Conservation (phyloP, 345 rosid genomes). For the Populus nigra region DNA sequence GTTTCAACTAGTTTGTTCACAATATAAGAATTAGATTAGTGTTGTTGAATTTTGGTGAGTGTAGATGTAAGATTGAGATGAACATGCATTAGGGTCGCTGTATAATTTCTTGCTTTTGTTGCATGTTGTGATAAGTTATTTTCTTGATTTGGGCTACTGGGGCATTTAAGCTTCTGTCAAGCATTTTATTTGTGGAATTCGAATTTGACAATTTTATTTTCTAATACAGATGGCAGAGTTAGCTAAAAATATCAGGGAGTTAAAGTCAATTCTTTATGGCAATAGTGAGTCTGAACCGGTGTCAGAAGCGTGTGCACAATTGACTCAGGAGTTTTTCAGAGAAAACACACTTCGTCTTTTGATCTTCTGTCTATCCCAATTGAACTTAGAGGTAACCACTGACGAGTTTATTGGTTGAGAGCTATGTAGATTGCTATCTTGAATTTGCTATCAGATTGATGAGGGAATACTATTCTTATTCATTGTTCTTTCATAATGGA, state of each 20-base stretch:
- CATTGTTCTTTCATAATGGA: background rate
- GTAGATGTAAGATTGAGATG: background rate
- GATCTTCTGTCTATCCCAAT: conserved; percentile 71
- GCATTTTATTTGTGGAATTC: background rate
- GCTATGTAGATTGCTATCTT: background rate
- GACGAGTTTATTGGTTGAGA: background rate
- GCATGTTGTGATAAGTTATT: background rate
- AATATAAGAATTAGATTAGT: background rate
- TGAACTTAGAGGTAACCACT: conserved; percentile 76
- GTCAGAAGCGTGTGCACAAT: conserved; percentile 80
- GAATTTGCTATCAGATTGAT: background rate
- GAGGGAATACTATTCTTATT: background rate
- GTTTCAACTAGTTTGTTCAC: background rate
- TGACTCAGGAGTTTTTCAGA: conserved; percentile 92
- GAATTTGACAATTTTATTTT: background rate
- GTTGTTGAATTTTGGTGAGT: background rate
- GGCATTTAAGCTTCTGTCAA: background rate
- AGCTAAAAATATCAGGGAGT: conserved; percentile 68
- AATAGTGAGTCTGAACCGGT: conserved; percentile 96
- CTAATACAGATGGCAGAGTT: conserved; percentile 73
- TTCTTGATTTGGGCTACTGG: background rate
- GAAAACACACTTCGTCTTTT: conserved; percentile 75
- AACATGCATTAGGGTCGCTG: background rate
- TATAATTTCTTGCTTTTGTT: background rate
- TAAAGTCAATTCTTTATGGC: conserved; percentile 88